phyloP scores from a whole-genome alignment of 2,329 filamentous ascomycete genomes.

The Exophiala spinifera region DNA sequence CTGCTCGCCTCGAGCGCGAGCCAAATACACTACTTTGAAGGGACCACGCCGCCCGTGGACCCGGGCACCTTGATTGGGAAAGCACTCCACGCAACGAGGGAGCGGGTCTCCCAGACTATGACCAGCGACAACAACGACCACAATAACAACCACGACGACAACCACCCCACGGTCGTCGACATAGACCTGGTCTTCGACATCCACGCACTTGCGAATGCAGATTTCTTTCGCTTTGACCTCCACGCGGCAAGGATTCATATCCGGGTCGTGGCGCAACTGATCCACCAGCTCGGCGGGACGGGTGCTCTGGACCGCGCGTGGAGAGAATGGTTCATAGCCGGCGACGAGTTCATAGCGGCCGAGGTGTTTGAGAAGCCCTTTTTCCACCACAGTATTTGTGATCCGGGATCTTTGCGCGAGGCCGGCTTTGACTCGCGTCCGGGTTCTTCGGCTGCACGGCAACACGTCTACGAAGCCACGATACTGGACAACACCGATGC shows the following conservation, averaged over 20 bases:
- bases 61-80: neutral
- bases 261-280: neutral
- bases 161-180: neutral
- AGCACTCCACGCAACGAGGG: neutral
- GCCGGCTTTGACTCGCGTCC: neutral
- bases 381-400: neutral
- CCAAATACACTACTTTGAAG: conserved; percentile 1
- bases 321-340: neutral
- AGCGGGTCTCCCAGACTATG: neutral
- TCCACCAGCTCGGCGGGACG: neutral
- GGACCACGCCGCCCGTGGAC: neutral
- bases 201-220: conserved; percentile 1
- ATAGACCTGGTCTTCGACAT: conserved; percentile 1
- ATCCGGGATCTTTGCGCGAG: neutral
- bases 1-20: neutral
- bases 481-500: neutral
- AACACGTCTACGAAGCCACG: neutral
- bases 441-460: neutral
- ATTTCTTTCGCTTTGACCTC: neutral
- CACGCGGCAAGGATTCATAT: neutral
- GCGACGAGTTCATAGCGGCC: neutral
- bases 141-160: too few species aligned
- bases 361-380: neutral
- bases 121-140: too few species aligned
- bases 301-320: neutral